Base-by-base conservation (phyloP, 352 stramenopile genomes). In the Phytophthora pistaciae region DNA sequence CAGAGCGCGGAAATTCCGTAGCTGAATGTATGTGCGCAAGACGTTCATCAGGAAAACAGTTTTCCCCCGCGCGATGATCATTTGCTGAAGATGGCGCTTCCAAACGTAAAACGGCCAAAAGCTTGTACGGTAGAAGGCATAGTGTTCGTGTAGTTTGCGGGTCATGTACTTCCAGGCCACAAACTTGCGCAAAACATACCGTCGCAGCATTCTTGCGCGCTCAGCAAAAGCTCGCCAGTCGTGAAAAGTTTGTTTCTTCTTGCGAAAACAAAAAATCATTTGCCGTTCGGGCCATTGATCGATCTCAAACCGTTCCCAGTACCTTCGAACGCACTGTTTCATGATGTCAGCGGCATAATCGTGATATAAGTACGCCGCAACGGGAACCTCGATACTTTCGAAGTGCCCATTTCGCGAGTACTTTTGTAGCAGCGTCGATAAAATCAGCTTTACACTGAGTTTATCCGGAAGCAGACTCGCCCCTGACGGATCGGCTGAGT, bases 61-160 rank as follows among this genome's bases (percentile, higher is more conserved):
- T 66, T 95, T 95, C 18, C 80, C 77, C 42, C 77, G 77, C 16
- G 83, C 86, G 10, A 92, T 82, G 36, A 93, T 87, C 54, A 85
- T 79, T 67, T 90, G 80, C 46, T 91, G 82, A n/a, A 91, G 65
- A 59, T 88, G 75, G 14, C 88, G 83, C 66, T 92, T 93, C 88
- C 88, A 94, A 16, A 91, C 73, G 73, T 92, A 93, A 77, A 92
- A 91, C 52, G 88, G 85, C 87, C 88, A 95, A 62, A 95, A 94
- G 20, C 78, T 84, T 14, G 64, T 75, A 23, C 83, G 83, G 55
- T 90, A 87, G 56, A 94, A 88, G 3, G 70, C 72, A 48, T 89
- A 84, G 55, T 88, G 70, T 55, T 86, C 69, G 49, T 87, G 75
- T 9, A 77, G 54, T 25, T 84, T 86, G 18, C 65, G 72, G 7